Evolutionary conservation across 2,329 filamentous ascomycete species (phyloP), one percentile per base, ranked within the genome.

Genomic region (Penicillium janthinellum): DNA sequence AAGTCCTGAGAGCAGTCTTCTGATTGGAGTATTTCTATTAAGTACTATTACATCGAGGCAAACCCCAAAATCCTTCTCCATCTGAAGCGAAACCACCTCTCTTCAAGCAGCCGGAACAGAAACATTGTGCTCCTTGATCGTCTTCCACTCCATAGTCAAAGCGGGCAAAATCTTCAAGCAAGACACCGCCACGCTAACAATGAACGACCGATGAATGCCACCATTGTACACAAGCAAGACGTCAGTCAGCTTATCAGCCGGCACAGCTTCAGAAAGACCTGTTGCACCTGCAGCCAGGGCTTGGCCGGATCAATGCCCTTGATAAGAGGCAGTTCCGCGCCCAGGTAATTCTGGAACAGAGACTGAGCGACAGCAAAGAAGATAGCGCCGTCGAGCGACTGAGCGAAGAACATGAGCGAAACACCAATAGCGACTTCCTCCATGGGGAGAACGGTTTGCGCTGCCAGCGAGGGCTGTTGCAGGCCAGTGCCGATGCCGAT

Each of bases 381-480:
- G 35, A 68, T 38, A 15, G 63, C 64, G 34, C 66, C 66, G 3
- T 63, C 61, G 8, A 68, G 61, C 1, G 64, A 64, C 37, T 68
- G 66, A 5, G 61, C 47, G 10, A 68, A 58, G 17, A 65, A 64
- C 59, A 68, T 64, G 2, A 68, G 42, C 10, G 66, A 59, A 11
- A 65, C 39, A 5, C 66, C 64, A 22, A 65, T 64, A 5, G 66
- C 28, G 2, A 68, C 63, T 44, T 67, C 64, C 3, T 50, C 57
- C 34, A 51, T 53, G 1, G 44, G 25, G 2, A 68, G 60, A 1
- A 65, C 42, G 5, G 61, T 66, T 20, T 68, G 66, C 10, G 63
- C 63, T 3, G 64, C 64, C 44, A 68, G 49, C 0, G 58, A 60
- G 3, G 64, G 59, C 34, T 67, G 64, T 37, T 68, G 66, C 58